Conservation (phyloP, 306 rosid genomes). For the Fagus sylvatica region DNA sequence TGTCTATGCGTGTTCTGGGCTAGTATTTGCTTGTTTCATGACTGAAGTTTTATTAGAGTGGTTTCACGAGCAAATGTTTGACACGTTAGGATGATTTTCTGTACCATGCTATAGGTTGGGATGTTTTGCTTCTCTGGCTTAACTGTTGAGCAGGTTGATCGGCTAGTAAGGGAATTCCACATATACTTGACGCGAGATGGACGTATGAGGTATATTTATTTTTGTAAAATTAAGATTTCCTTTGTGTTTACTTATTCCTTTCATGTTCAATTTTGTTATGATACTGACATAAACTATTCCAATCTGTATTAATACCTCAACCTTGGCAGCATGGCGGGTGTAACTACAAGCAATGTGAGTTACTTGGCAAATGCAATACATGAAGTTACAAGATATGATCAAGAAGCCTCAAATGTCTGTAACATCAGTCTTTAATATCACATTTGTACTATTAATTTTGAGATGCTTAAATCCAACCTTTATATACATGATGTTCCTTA, state of each 20-base stretch:
- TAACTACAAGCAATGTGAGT: constrained; percentile 34
- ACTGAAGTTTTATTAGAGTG: not conserved
- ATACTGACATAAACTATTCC: not conserved
- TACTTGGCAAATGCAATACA: constrained; percentile 37
- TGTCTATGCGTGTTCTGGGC: not conserved
- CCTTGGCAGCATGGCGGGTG: constrained; percentile 38
- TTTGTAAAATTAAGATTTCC: not conserved
- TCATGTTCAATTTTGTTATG: not conserved
- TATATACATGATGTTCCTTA: not conserved
- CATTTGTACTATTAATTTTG: not conserved
- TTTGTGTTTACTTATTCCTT: not conserved
- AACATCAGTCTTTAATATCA: not conserved
- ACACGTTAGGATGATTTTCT: not conserved
- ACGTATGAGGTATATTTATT: constrained; percentile 36
- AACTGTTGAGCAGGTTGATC: constrained; percentile 29
- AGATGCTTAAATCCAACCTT: not conserved
- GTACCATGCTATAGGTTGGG: constrained; percentile 33
- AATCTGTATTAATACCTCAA: not conserved
- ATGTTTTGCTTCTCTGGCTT: constrained; percentile 44
- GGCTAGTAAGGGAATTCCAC: constrained; percentile 38
- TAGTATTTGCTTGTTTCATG: not conserved
- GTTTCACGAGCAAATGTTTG: not conserved
- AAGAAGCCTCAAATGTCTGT: constrained; percentile 2
- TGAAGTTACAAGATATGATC: constrained; percentile 18
- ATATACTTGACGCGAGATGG: constrained; percentile 37